Conservation (phyloP, 2,329 filamentous ascomycete species). For the Curvularia eragrostidis region DNA sequence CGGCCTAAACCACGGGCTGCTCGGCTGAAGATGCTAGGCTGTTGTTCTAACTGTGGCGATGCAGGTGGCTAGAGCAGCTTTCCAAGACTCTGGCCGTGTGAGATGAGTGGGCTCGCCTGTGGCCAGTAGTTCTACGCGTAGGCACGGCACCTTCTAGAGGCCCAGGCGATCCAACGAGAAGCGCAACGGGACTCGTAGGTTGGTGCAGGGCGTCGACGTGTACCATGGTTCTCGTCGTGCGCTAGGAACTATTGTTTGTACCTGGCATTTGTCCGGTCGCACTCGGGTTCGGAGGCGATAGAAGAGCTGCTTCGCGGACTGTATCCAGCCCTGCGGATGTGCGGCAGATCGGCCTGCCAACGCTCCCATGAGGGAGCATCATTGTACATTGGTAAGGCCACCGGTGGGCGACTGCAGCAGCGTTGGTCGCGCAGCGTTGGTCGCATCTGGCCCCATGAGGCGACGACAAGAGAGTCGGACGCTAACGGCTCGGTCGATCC, state of each 20-base stretch:
- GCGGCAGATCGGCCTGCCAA: neutral
- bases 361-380: neutral
- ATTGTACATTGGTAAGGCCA: neutral
- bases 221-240: constrained; percentile 6
- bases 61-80: constrained; percentile 1
- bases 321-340: neutral
- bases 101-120: neutral
- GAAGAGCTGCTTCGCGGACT: neutral
- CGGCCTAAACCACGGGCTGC: neutral
- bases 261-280: neutral
- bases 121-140: neutral
- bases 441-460: constrained; percentile 7
- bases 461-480: constrained; percentile 5
- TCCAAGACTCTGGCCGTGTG: neutral
- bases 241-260: neutral
- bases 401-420: neutral
- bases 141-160: neutral
- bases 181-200: constrained; percentile 4
- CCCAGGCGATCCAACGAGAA: neutral
- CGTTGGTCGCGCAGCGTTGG: neutral
- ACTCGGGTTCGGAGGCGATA: neutral
- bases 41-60: constrained; percentile 2
- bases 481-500: constrained; percentile 22
- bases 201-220: constrained; percentile 11
- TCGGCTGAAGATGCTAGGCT: neutral